These are phyloP conservation scores for carrot (Daucus carota) DNA, from an alignment of 129 eudicot genomes.

Conservation along the genomic window DH1_v3.0 NC_030381.2:5848001-5848500, in stretches of 20 bases:
- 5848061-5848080: constrained; percentile 10
- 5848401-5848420: constrained; percentile 5
- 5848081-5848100: constrained; percentile 23
- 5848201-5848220: background rate
- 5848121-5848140: constrained; percentile 72
- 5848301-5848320: constrained; percentile 78
- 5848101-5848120: constrained; percentile 96
- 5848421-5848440: constrained; percentile 29
- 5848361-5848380: background rate
- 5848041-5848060: background rate
- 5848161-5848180: background rate
- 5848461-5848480: constrained; percentile 52
- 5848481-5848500: constrained; percentile 89
- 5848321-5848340: background rate
- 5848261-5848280: constrained; percentile 58
- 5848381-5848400: background rate
- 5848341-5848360: background rate
- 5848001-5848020: background rate
- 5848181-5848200: background rate
- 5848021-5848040: background rate
- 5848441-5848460: constrained; percentile 98
- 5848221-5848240: constrained; percentile 53
- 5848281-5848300: constrained; percentile 70
- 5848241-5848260: constrained; percentile 69
- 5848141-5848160: constrained; percentile 15